Percentiles rank a stretch among this genome's conserved stretches.
phyloP scores from a whole-genome alignment of 108 stramenopile species.

The Discostella stelligeroides region DNA sequence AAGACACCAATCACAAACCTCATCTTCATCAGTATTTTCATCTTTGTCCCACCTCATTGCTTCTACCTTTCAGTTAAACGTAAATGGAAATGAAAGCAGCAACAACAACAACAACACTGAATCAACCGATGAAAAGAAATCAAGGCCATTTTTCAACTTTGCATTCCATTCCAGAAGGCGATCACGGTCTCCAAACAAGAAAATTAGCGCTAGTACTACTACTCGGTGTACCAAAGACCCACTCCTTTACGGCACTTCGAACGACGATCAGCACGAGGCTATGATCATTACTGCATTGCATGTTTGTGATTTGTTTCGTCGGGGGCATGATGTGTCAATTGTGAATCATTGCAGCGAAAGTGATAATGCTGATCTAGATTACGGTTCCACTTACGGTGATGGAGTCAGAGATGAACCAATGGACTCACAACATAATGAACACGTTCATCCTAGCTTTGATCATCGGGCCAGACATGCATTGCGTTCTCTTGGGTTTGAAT shows the following conservation, averaged over 20 bases:
- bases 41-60: neutral
- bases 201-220: conserved; percentile 1
- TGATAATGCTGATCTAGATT: conserved; percentile 2
- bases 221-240: conserved; percentile 9
- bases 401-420: neutral
- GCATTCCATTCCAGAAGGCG: conserved; percentile 12
- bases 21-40: neutral
- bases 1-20: neutral
- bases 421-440: neutral
- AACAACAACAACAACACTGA: neutral
- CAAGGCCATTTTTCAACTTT: neutral
- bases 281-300: conserved; percentile 18
- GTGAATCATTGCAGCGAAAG: conserved; percentile 8
- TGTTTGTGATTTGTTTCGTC: conserved; percentile 18
- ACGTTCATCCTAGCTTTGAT: conserved; percentile 2
- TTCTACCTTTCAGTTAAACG: neutral
- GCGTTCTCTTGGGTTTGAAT: conserved; percentile 30
- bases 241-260: conserved; percentile 20
- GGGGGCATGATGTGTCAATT: conserved; percentile 14
- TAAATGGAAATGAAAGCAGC: neutral
- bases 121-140: neutral
- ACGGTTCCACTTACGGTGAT: neutral
- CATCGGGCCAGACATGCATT: conserved; percentile 19
- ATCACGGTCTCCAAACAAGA: neutral
- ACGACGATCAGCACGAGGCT: conserved; percentile 28